Percentiles rank a stretch among this genome's conserved stretches.
Conservation (phyloP, 768 basidiomycete genomes). For the Hericium alpestre region DNA sequence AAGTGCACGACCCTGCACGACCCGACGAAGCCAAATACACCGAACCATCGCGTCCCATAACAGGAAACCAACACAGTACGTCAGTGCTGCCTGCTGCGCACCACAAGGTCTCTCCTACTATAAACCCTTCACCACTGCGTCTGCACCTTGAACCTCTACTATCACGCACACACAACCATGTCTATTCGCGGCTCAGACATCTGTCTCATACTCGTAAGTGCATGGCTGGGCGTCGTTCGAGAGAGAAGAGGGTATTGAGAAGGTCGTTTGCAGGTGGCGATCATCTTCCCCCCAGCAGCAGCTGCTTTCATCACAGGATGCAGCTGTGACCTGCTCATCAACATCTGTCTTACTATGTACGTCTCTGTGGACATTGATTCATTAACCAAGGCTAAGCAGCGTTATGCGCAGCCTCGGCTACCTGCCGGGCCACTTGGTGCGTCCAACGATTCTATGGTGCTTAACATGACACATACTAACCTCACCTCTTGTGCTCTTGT, state of each 20-base stretch:
- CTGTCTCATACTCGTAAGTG: conserved; percentile 62
- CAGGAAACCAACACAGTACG: background rate
- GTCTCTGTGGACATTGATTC: conserved; percentile 12
- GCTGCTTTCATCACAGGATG: conserved; percentile 73
- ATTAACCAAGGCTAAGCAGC: background rate
- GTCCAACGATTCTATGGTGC: conserved; percentile 10
- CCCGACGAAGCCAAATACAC: background rate
- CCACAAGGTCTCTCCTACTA: background rate
- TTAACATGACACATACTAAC: background rate
- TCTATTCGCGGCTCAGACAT: conserved; percentile 56
- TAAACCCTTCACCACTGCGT: too few species aligned
- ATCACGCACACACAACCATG: conserved; percentile 18
- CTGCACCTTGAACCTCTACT: background rate
- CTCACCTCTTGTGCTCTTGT: background rate
- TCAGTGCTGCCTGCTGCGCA: background rate
- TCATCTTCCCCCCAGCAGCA: conserved; percentile 75
- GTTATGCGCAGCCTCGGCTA: conserved; percentile 51
- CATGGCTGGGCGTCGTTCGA: background rate
- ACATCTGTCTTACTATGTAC: conserved; percentile 68
- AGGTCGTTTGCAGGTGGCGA: conserved; percentile 43
- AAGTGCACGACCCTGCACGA: background rate
- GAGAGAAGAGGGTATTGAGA: background rate
- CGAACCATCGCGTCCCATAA: background rate
- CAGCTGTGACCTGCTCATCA: conserved; percentile 79
- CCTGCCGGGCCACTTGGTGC: conserved; percentile 50